Base-by-base conservation (phyloP, 768 basidiomycete genomes). In the Kwoniella sp. region DNA sequence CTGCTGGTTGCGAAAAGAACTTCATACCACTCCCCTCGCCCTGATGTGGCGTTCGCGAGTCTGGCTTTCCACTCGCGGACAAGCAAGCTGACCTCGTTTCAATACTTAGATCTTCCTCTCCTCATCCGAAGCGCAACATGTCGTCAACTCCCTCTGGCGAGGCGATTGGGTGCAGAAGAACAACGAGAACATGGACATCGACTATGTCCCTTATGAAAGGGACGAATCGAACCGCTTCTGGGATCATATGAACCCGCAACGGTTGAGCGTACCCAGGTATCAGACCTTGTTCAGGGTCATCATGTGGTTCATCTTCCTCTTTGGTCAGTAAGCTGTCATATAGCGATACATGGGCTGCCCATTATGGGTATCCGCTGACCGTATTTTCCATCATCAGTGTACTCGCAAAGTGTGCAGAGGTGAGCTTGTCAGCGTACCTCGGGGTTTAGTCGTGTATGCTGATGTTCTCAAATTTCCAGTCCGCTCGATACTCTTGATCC, bases 231-330 rank as follows among this genome's bases (percentile, higher is more conserved):
- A 81, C 51, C 83, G 83, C 0, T 87, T 92, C 71, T 89, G 87
- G 86, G 85, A 84, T 45, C 91, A 89, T 73, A 72, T 94, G 20
- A 85, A 94, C 72, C 87, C 91, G 3, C 83, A 88, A 2, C 86
- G 93, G 31, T 82, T 96, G 52, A 87, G 87, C 34, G 91, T 95
- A 25, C 93, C 93, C 57, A 89, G 91, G 58, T 94, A 94, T 78
- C 93, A 94, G 77, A 93, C 92, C 70, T 84, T 87, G 56, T 88
- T 93, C 75, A 87, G 91, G 51, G 87, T 92, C 58, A 59, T 84
- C 5, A 83, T 73, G 2, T 72, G 70, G 69, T 55, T 70, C 26
- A 54, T 74, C 48, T 73, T 69, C 62, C 63, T 75, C 9, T 69
- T 69, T 58, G 71, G 74, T 73, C 34, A 51, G 70, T 64, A n/a